Evolutionary conservation across 768 basidiomycete species (phyloP), one percentile per base, ranked within the genome.

Genomic region (Sporobolomyces phaffii): DNA sequence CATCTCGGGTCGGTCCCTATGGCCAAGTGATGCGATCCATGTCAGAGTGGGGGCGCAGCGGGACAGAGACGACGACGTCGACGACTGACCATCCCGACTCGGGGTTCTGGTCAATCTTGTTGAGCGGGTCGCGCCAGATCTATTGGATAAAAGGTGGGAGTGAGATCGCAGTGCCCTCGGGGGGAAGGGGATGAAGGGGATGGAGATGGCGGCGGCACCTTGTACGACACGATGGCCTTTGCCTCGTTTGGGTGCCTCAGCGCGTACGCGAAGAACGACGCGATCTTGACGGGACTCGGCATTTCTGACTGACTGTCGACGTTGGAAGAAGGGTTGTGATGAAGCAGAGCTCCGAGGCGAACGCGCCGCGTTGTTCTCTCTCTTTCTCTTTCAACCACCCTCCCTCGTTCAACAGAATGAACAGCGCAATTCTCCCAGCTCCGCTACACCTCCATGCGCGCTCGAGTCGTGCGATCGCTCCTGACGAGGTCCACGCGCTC

Each of bases 171-270:
- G n/a, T n/a, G n/a, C n/a, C n/a, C n/a, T n/a, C n/a, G n/a, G n/a
- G n/a, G n/a, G n/a, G n/a, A n/a, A n/a, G n/a, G n/a, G n/a, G n/a
- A n/a, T n/a, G n/a, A n/a, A n/a, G n/a, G n/a, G n/a, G n/a, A n/a
- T n/a, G n/a, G n/a, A n/a, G n/a, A n/a, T n/a, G n/a, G n/a, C n/a
- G n/a, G n/a, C n/a, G n/a, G n/a, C n/a, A 93, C 73, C 73, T 84
- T 84, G 81, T 87, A 97, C 74, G 91, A 88, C 29, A 93, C 72
- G 38, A 97, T 82, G 34, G 84, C 86, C 70, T 85, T 85, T 77
- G 93, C 88, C 76, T 99, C 94, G 66, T 82, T 75, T 18, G 91
- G 91, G 71, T 90, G 90, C 0, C 87, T 86, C 75, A 91, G 76
- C 70, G 62, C 64, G 26, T 44, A 45, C 20, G 26, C 14, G 11